phyloP scores from a whole-genome alignment of 2,329 filamentous ascomycete species.

The Sclerotinia sclerotiorum region DNA sequence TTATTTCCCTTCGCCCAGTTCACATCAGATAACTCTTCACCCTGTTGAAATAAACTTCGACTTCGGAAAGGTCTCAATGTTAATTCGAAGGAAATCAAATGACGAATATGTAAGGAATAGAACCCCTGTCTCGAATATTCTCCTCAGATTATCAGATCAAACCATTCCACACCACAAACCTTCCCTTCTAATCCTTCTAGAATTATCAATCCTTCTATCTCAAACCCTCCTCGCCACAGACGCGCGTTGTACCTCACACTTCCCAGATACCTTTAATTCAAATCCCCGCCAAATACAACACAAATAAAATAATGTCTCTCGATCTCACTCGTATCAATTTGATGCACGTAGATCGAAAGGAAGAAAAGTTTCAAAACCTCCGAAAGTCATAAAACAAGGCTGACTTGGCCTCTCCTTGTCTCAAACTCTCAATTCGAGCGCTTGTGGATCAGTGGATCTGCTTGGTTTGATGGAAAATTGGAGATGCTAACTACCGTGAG shows the following conservation, averaged over 20 bases:
- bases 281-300: constrained; percentile 1
- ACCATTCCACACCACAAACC: neutral
- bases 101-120: neutral
- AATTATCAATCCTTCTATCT: neutral
- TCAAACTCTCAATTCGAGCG: neutral
- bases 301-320: constrained; percentile 4
- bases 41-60: neutral
- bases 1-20: neutral
- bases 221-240: constrained; percentile 2
- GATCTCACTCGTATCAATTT: neutral
- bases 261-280: neutral
- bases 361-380: neutral
- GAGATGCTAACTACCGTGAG: neutral
- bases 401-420: neutral
- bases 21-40: neutral
- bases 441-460: constrained; percentile 5
- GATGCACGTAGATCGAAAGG: neutral
- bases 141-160: neutral
- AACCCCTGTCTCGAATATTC: neutral
- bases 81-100: neutral
- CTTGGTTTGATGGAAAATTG: neutral
- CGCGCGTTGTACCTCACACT: neutral
- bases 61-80: neutral
- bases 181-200: neutral
- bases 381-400: neutral